Base-by-base conservation (phyloP, 2,329 filamentous ascomycete genomes). In the Cadophora malorum region DNA sequence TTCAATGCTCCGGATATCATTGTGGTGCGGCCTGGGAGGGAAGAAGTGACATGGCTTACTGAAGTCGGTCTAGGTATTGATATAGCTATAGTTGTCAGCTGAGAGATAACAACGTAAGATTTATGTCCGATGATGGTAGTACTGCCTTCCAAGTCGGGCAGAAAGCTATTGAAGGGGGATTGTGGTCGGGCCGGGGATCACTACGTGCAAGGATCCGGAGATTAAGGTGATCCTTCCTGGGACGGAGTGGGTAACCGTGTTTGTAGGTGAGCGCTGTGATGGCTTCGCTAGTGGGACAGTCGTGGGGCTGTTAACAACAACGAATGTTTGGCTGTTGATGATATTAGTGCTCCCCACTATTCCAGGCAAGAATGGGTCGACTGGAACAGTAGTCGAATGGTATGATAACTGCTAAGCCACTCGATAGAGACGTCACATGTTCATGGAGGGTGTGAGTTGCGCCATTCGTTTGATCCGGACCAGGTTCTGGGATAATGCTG, bases 101-200 rank as follows among this genome's bases (percentile, higher is more conserved):
- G 35, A 7, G 58, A 47, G 14, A 61, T 14, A 14, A 61, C 16
- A 2, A 61, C 58, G 28, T 28, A 61, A 8, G 35, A 49, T 23
- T n/a, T 25, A 3, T n/a, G 14, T 12, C 21, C 23, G n/a, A 61
- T 49, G 35, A 47, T 19, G 8, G 58, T 61, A 3, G 38, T 61
- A 28, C 58, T 61, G 38, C 58, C 58, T 47, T 61, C 14, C 38
- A 61, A 31, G 14, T 10, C 58, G 12, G 58, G 35, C 2, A 61
- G 28, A 10, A 25, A 16, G 21, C 21, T 23, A 19, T 61, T 47
- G 19, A 61, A 3, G n/a, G 28, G 58, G 38, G 7, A 61, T n/a
- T 28, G 58, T 61, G 6, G 38, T 61, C 12, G 58, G 35, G 16
- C n/a, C 38, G 14, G 58, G 28, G 6, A 61, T 41, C 7, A 61